Conservation (phyloP, 2,329 filamentous ascomycete species). For the Aspergillus pseudoglaucus region DNA sequence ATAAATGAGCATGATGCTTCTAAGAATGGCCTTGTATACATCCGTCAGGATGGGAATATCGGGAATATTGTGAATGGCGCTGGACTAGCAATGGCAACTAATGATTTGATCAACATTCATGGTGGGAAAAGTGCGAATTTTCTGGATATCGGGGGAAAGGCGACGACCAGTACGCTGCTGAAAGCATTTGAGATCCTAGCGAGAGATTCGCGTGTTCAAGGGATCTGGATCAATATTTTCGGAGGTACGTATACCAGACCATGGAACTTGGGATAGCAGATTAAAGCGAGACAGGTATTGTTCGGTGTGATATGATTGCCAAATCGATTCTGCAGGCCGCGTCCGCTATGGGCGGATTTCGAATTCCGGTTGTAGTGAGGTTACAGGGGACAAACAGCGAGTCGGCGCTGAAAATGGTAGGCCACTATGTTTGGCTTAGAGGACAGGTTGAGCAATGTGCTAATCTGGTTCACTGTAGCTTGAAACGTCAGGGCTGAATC, state of each 20-base stretch:
- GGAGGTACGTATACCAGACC: slow-evolving; percentile 15
- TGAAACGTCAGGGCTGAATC: slow-evolving; percentile 2
- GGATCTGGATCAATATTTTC: slow-evolving; percentile 53
- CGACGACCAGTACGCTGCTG: slow-evolving; percentile 20
- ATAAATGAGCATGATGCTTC: slow-evolving; percentile 31
- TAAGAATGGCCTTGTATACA: slow-evolving; percentile 22
- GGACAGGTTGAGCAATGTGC: neutral
- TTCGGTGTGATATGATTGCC: slow-evolving; percentile 48
- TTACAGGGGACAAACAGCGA: slow-evolving; percentile 45
- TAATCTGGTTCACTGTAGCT: neutral
- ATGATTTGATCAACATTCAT: slow-evolving; percentile 21
- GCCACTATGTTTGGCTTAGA: slow-evolving; percentile 6
- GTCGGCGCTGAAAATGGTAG: slow-evolving; percentile 36
- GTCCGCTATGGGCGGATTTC: slow-evolving; percentile 29
- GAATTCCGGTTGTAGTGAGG: slow-evolving; percentile 42
- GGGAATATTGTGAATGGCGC: slow-evolving; percentile 30
- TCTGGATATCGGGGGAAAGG: slow-evolving; percentile 25
- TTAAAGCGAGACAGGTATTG: slow-evolving; percentile 36
- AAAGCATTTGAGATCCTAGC: slow-evolving; percentile 24
- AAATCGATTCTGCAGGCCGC: slow-evolving; percentile 43
- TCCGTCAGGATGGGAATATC: slow-evolving; percentile 27
- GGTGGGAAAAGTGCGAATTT: slow-evolving; percentile 29
- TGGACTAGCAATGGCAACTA: slow-evolving; percentile 32
- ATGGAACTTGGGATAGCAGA: neutral
- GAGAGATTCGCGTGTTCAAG: slow-evolving; percentile 17